Conservation (phyloP, 177 flowering plant species). For the Vitis hybrid region DNA sequence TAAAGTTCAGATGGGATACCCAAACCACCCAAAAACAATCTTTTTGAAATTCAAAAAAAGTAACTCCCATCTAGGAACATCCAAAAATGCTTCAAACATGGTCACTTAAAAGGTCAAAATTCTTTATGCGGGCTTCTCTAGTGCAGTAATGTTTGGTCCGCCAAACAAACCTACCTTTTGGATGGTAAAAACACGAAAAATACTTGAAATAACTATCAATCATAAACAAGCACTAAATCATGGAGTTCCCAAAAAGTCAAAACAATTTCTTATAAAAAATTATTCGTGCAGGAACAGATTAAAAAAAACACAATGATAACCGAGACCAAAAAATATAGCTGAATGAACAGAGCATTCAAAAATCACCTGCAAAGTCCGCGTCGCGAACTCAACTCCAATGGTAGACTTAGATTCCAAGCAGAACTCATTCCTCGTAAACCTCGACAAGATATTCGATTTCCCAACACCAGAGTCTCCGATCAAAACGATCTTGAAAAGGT, state of each 20-base stretch:
- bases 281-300: background rate
- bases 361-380: constrained; percentile 65
- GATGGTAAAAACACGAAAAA: background rate
- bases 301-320: background rate
- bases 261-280: background rate
- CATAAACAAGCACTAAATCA: background rate
- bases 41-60: too few species aligned
- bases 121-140: too few species aligned
- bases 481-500: constrained; percentile 76
- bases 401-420: constrained; percentile 82
- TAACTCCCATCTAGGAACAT: too few species aligned
- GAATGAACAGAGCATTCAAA: background rate
- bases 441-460: constrained; percentile 75
- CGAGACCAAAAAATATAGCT: background rate
- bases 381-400: constrained; percentile 83
- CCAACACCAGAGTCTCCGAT: constrained; percentile 86
- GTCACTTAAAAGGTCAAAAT: too few species aligned
- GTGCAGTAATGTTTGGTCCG: too few species aligned
- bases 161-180: background rate
- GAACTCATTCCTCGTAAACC: constrained; percentile 78
- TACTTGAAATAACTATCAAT: background rate
- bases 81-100: too few species aligned
- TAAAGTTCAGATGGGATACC: too few species aligned
- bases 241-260: background rate
- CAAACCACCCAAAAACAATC: too few species aligned